Conservation (phyloP, 495 filamentous ascomycete species). For the Pseudoneurospora amorphoporcata region DNA sequence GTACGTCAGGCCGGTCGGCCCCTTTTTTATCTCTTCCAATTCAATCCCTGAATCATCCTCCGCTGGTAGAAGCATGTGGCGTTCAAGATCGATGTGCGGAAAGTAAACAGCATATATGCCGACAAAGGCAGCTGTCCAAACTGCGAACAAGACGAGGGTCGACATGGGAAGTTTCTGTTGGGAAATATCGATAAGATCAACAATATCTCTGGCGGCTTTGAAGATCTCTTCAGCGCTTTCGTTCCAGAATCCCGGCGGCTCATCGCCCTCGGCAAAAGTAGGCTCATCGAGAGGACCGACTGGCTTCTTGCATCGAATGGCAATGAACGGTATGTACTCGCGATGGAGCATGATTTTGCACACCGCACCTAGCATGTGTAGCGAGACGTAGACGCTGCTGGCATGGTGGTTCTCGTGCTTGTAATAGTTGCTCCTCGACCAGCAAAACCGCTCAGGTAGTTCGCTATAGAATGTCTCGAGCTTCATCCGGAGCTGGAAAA, state of each 20-base stretch:
- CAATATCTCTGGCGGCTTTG: slow-evolving; percentile 59
- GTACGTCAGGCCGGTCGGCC: slow-evolving; percentile 28
- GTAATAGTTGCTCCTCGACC: slow-evolving; percentile 66
- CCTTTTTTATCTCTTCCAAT: slow-evolving; percentile 19
- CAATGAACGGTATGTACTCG: slow-evolving; percentile 75
- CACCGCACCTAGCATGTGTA: slow-evolving; percentile 69
- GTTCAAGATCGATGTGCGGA: slow-evolving; percentile 64
- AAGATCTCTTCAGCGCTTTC: slow-evolving; percentile 66
- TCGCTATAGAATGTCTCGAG: slow-evolving; percentile 56
- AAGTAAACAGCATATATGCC: slow-evolving; percentile 66
- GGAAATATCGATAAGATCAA: slow-evolving; percentile 65
- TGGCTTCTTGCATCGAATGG: slow-evolving; percentile 57
- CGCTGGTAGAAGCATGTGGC: slow-evolving; percentile 40
- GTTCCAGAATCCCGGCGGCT: slow-evolving; percentile 57
- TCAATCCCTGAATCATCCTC: slow-evolving; percentile 12
- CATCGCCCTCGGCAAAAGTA: slow-evolving; percentile 40
- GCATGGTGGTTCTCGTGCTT: slow-evolving; percentile 69
- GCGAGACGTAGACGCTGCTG: slow-evolving; percentile 61
- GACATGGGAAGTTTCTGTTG: slow-evolving; percentile 67
- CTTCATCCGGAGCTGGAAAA: slow-evolving; percentile 47
- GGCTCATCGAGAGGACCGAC: slow-evolving; percentile 66
- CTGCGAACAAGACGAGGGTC: slow-evolving; percentile 67
- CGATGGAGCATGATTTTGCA: slow-evolving; percentile 72
- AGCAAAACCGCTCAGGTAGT: slow-evolving; percentile 59
- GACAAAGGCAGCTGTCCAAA: slow-evolving; percentile 68